Base-by-base conservation (phyloP, 768 basidiomycete species). In the Suillus paluster region DNA sequence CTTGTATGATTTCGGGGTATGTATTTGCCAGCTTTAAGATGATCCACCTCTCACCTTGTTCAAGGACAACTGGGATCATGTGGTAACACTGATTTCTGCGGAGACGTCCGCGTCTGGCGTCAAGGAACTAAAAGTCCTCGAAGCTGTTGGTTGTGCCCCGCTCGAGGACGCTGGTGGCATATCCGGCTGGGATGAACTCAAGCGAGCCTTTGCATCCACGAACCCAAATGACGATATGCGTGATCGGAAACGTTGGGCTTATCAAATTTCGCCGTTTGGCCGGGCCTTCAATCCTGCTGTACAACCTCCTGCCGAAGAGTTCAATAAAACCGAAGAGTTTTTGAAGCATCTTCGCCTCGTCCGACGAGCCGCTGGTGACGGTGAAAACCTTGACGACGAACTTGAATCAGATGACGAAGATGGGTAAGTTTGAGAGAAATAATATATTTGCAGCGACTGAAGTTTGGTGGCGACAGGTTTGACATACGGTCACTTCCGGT, bases 31-130 rank as follows among this genome's bases (percentile, higher is more conserved):
- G 21, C 39, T 52, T n/a, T 34, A 8, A 14, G 5, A 10, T 14
- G 30, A 46, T 21, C 19, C 19, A 39, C 21, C 44, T 12, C 58
- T 64, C 33, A 58, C 23, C 14, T 19, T 36, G 17, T 27, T 38
- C 19, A 42, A 70, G 68, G 68, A 69, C 49, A 54, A 67, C 48
- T 70, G 69, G 69, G 68, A 69, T 7, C 69, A 70, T 36, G 11
- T 53, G 30, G 39, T 63, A 11, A 39, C 33, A 30, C 38, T 62
- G 21, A 25, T 58, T 30, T 33, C 33, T 14, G 52, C 23, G 3
- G 55, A 38, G 19, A 58, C 4, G 1, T 30, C 48, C 21, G 19
- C 21, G 23, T 50, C 49, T 41, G 48, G 48, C 9, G 9, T 49
- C 25, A 44, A 59, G 21, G 39, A 49, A 23, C 57, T 63, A 25